Evolutionary conservation across 176 grass and related monocot genomes (phyloP).

Genomic region (Avena atlantica): DNA sequence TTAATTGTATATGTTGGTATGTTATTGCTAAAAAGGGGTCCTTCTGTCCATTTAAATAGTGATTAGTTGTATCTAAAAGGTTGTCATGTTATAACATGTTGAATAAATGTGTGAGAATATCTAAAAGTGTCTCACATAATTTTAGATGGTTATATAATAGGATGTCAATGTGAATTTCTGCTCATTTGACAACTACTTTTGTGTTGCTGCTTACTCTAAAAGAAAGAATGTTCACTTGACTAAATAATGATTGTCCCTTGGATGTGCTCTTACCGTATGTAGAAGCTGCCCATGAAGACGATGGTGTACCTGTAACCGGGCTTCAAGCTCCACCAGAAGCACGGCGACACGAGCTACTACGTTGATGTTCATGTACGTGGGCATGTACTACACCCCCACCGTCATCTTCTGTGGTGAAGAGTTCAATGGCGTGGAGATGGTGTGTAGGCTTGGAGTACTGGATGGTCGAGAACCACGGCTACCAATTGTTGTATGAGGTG

Average conservation of each 20-base stretch:
- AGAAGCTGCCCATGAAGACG: slow-evolving; percentile 83
- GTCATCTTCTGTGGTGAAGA: slow-evolving; percentile 69
- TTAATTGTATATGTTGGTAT: too few relatives aligned
- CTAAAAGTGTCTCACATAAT: too few relatives aligned
- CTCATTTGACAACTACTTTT: background rate
- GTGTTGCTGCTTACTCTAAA: background rate
- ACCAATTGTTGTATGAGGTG: slow-evolving; percentile 90
- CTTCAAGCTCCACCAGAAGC: slow-evolving; percentile 83
- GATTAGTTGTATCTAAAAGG: too few relatives aligned
- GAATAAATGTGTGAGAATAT: too few relatives aligned
- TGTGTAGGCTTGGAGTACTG: slow-evolving; percentile 75
- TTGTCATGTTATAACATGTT: too few relatives aligned
- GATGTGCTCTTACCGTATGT: slow-evolving; percentile 85
- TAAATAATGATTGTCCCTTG: slow-evolving; percentile 14
- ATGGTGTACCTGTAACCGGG: slow-evolving; percentile 86
- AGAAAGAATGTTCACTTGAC: background rate
- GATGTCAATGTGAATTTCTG: background rate
- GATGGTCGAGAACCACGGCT: slow-evolving; percentile 89
- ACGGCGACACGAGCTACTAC: slow-evolving; percentile 81
- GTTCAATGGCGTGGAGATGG: slow-evolving; percentile 67
- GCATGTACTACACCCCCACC: slow-evolving; percentile 27
- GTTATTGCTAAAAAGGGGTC: too few relatives aligned
- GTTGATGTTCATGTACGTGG: slow-evolving; percentile 83
- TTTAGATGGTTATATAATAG: background rate
- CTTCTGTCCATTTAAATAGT: too few relatives aligned